Base-by-base conservation (phyloP, 176 grass and related monocot species). In the Oryza coarctata region DNA sequence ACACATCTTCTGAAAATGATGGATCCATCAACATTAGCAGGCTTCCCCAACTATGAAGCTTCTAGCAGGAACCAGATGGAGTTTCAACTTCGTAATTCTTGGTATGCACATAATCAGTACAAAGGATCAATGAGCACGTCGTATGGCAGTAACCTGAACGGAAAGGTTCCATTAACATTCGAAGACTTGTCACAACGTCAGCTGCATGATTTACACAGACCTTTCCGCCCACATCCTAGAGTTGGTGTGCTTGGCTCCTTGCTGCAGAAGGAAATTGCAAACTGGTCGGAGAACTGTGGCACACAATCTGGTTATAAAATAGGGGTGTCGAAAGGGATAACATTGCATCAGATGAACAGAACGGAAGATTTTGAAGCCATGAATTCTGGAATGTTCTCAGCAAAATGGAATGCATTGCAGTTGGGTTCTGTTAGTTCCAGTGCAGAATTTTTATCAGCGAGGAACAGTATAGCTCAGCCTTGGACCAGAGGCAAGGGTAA, bases 231-330 rank as follows among this genome's bases (percentile, higher is more conserved):
- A 29, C 72, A 82, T 83, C 90, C 92, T 75, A 88, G 87, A 88
- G 67, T 98, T 50, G 95, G 93, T 65, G 85, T 88, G 39, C 71
- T 90, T 18, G 74, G 92, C 70, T 83, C 90, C 29, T 89, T 89
- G 45, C 45, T 95, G 52, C 93, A 93, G 60, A 66, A 88, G 63
- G 93, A 95, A 86, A 95, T 95, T 64, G 74, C 91, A 68, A 91
- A 67, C 50, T 91, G 67, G 63, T 83, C 84, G 12, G 80, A 88
- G 35, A 86, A 87, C 50, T 80, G 83, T 77, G 94, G 79, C 27
- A 75, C 89, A 80, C 84, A 88, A 66, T 82, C 88, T 63, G 90
- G 88, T 34, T 81, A 84, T 30, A 91, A 34, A 63, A 65, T 82
- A 27, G 83, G 90, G 11, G 10, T 61, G 70, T 75, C 73, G 31